These are phyloP conservation scores for Crithidia brevicula DNA, from an alignment of 208 protist species.

Conservation along the genomic window DNA sequence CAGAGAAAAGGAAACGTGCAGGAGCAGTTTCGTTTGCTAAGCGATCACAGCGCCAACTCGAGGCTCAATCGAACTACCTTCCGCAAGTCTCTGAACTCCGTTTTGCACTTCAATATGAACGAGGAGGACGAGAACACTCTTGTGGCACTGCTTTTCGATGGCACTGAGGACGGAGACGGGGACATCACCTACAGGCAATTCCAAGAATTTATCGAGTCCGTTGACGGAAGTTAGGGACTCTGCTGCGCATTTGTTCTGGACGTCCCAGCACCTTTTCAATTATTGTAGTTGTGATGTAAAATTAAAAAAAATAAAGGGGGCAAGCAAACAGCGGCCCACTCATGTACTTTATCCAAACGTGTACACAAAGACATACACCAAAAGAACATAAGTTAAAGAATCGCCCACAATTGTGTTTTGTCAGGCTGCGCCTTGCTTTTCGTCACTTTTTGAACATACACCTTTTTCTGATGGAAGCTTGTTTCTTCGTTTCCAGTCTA, in stretches of 20 bases:
- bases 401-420: too few species aligned
- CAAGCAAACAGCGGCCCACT: too few species aligned
- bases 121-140: slow-evolving; percentile 80
- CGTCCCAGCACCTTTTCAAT: not conserved
- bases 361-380: too few species aligned
- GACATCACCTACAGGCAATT: slow-evolving; percentile 90
- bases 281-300: too few species aligned
- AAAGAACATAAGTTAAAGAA: too few species aligned
- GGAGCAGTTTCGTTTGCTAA: slow-evolving; percentile 84
- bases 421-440: too few species aligned
- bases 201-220: slow-evolving; percentile 79
- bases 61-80: slow-evolving; percentile 78
- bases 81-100: slow-evolving; percentile 68
- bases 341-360: too few species aligned
- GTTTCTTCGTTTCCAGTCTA: too few species aligned
- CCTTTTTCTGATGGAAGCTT: too few species aligned
- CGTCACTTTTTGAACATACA: too few species aligned
- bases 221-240: slow-evolving; percentile 10
- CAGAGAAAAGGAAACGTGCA: slow-evolving; percentile 77
- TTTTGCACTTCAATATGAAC: slow-evolving; percentile 86
- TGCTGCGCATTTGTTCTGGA: slow-evolving; percentile 2
- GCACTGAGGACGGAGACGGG: slow-evolving; percentile 74
- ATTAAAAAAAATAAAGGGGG: not conserved
- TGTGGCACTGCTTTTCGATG: slow-evolving; percentile 87
- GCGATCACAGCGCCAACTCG: slow-evolving; percentile 69